Percentiles rank a stretch among this genome's conserved stretches.
Conservation (phyloP, 2,329 filamentous ascomycete genomes). For the Colletotrichum sublineola region DNA sequence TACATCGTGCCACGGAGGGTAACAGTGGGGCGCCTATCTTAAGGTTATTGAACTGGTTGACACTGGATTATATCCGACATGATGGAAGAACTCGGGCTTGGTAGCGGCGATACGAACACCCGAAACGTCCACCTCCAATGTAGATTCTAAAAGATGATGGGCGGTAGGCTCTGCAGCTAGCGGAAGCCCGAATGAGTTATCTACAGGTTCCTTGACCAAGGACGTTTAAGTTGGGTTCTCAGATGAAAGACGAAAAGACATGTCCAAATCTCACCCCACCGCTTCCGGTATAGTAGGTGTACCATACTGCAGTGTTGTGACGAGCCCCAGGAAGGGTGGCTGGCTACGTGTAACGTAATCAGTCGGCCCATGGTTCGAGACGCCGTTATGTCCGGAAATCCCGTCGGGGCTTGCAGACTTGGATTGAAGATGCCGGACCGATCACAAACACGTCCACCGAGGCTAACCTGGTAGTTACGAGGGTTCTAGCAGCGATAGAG, state of each 20-base stretch:
- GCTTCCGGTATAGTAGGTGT: not conserved
- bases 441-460: not conserved
- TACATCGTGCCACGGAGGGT: constrained; percentile 5
- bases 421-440: not conserved
- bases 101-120: not conserved
- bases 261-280: not conserved
- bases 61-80: not conserved
- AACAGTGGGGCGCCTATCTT: constrained; percentile 14
- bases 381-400: not conserved
- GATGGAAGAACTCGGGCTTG: not conserved
- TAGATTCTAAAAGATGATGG: constrained; percentile 12
- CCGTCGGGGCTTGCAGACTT: not conserved
- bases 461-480: no score
- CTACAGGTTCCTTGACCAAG: not conserved
- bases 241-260: not conserved
- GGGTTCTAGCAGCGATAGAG: not conserved
- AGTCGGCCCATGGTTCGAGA: not conserved
- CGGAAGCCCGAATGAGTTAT: not conserved
- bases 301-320: not conserved
- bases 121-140: not conserved
- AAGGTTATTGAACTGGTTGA: not conserved
- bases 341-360: not conserved
- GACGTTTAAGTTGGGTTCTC: not conserved
- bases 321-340: not conserved
- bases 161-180: not conserved